These are phyloP conservation scores for Cinchona pubescens DNA, from an alignment of 257 asterid genomes.

Conservation along the genomic window DNA sequence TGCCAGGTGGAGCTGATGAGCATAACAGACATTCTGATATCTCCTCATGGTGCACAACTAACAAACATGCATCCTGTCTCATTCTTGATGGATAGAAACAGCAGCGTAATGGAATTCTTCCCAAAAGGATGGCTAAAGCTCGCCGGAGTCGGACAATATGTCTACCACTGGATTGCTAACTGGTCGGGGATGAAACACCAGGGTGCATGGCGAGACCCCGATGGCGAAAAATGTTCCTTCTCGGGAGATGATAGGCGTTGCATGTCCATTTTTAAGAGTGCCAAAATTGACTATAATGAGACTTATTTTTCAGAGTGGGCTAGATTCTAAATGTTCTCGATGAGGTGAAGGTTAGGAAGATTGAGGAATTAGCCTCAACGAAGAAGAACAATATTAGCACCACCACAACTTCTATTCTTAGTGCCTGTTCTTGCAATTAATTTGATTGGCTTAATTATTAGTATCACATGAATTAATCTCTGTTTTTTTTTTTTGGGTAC, in stretches of 20 bases:
- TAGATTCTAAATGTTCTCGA: constrained; percentile 34
- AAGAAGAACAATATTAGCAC: neutral
- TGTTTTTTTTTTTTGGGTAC: too few species aligned
- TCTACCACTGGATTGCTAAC: constrained; percentile 66
- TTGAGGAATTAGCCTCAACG: constrained; percentile 6
- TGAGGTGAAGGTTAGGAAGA: constrained; percentile 37
- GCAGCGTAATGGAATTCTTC: constrained; percentile 68
- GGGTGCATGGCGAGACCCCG: constrained; percentile 74
- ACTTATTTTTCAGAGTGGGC: constrained; percentile 61
- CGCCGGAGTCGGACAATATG: constrained; percentile 69
- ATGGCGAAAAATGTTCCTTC: constrained; percentile 44
- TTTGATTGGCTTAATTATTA: too few species aligned
- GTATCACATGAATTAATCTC: too few species aligned
- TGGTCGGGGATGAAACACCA: constrained; percentile 77
- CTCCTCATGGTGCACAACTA: constrained; percentile 82
- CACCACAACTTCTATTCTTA: constrained; percentile 13
- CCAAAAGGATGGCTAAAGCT: constrained; percentile 71
- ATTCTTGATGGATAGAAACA: constrained; percentile 63
- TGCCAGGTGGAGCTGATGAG: constrained; percentile 64
- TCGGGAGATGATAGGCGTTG: constrained; percentile 60
- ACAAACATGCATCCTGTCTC: too few species aligned
- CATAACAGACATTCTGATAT: constrained; percentile 52
- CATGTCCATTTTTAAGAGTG: constrained; percentile 54
- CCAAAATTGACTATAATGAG: constrained; percentile 49
- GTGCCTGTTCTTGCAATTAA: constrained; percentile 36